A percentile compares a stretch with the other conserved stretches of the same genome.
Evolutionary conservation across 345 rosid genomes (phyloP).

Genomic region (Balakata baccata): DNA sequence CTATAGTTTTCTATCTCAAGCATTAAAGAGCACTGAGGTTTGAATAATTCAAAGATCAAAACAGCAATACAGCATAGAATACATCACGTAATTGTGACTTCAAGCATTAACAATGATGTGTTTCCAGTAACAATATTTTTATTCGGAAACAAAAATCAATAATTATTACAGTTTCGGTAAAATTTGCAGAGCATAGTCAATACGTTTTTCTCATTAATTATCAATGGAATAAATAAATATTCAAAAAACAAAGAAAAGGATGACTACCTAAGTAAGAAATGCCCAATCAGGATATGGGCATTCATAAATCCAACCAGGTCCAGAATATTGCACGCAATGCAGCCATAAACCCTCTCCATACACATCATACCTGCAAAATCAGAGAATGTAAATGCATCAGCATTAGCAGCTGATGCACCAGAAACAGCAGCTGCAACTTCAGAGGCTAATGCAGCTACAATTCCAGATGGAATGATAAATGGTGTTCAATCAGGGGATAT

Average conservation of each 20-base stretch:
- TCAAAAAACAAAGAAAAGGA: not conserved
- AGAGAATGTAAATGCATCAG: not conserved
- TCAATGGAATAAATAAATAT: not conserved
- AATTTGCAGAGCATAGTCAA: not conserved
- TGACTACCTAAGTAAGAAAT: slow-evolving; percentile 23
- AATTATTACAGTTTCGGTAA: not conserved
- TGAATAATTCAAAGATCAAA: too few species aligned
- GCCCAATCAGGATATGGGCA: slow-evolving; percentile 85
- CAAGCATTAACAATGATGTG: not conserved
- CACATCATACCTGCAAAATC: slow-evolving; percentile 52
- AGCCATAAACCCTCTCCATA: slow-evolving; percentile 77
- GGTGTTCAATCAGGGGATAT: not conserved
- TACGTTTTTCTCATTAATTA: not conserved
- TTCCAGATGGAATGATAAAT: too few species aligned
- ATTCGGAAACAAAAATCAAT: not conserved
- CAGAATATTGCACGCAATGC: slow-evolving; percentile 68
- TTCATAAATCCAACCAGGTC: slow-evolving; percentile 73
- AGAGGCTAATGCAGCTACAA: too few species aligned
- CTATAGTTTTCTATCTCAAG: not conserved
- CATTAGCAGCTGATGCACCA: too few species aligned
- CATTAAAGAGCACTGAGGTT: not conserved
- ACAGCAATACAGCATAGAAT: too few species aligned
- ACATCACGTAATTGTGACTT: too few species aligned
- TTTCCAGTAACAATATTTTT: not conserved
- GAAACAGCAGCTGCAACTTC: too few species aligned